These are phyloP conservation scores for Nemania sp. DNA, from an alignment of 2,329 filamentous ascomycete species.

Conservation along the genomic window DNA sequence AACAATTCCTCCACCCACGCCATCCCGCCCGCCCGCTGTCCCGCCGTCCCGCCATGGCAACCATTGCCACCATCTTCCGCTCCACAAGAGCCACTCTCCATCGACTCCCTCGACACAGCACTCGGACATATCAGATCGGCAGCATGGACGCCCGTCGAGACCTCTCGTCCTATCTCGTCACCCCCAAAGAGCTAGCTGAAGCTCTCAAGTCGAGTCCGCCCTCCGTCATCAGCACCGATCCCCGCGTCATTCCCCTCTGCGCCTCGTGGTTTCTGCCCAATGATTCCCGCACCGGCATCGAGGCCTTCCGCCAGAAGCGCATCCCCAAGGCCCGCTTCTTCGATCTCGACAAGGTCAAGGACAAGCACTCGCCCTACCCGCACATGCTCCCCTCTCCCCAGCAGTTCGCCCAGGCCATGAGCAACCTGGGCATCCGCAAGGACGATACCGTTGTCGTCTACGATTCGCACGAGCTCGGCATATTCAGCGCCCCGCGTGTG, in stretches of 20 bases:
- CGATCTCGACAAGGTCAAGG: conserved; percentile 89
- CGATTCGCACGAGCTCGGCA: conserved; percentile 86
- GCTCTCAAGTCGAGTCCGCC: conserved; percentile 83
- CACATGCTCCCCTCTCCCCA: conserved; percentile 91
- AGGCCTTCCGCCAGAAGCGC: conserved; percentile 79
- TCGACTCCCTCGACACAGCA: conserved; percentile 49
- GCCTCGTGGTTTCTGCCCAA: conserved; percentile 97
- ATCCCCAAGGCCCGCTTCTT: conserved; percentile 95
- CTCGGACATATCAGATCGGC: conserved; percentile 35
- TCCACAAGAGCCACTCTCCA: conserved; percentile 27
- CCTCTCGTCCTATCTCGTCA: conserved; percentile 84
- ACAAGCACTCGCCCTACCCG: conserved; percentile 85
- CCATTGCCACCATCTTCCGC: no score
- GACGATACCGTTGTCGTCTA: conserved; percentile 95
- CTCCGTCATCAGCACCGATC: conserved; percentile 77
- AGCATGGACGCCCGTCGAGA: conserved; percentile 51
- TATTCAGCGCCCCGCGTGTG: conserved; percentile 91
- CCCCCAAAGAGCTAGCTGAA: conserved; percentile 78
- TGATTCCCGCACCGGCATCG: conserved; percentile 78
- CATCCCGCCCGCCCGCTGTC: neutral
- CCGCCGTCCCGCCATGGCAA: conserved; percentile 45
- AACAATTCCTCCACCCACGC: conserved; percentile 6
- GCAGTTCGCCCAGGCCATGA: conserved; percentile 86
- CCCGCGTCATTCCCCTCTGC: conserved; percentile 85
- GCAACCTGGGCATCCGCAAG: conserved; percentile 79